Evolutionary conservation across 371 early-diverging fungal species (phyloP), one percentile per base, ranked within the genome.

Genomic region (Haplosporangium sp.): DNA sequence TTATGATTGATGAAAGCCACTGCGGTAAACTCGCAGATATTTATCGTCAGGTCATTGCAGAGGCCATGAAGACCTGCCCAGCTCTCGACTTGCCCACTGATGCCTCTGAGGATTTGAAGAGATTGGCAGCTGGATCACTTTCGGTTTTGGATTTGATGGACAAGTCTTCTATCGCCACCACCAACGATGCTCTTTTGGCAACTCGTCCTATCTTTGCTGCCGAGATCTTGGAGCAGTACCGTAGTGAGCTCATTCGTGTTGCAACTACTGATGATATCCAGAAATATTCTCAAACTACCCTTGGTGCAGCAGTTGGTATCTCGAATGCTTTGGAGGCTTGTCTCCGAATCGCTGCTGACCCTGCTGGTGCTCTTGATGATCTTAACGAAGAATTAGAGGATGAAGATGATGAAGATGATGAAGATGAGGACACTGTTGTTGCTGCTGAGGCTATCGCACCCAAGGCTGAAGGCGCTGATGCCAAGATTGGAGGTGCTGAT

Each of bases 241-340:
- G 78, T 9, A 48, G 7, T 19, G 67, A 78, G 37, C 47, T 78
- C 15, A 9, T 66, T 4, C 70, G 64, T 17, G 63, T 59, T 6
- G 55, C 61, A 1, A 39, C 42, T 6, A 20, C 38, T 2, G 74
- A 73, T 1, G 56, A 62, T 35, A 45, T 61, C 11, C 48, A 56
- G 45, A 37, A 4, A n/a, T 78, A 72, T 60, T 67, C 78, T 6
- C 53, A 48, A 20, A 39, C 63, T 7, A 19, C 67, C 5, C 67
- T 78, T 35, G 64, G 55, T 11, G 42, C 39, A 0, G 47, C 69
- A 13, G 63, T 67, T 5, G 69, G 64, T 3, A 17, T 56, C 13
- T 73, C 70, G 7, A 72, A 73, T 35, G 58, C 74, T 0, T 48
- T 78, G 15, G 78, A 78, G 67, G 73, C 78, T 19, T 78, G 78